These are phyloP conservation scores for Cryptosporidium muris DNA, from an alignment of 169 alveolate genomes.

Conservation along the genomic window DNA sequence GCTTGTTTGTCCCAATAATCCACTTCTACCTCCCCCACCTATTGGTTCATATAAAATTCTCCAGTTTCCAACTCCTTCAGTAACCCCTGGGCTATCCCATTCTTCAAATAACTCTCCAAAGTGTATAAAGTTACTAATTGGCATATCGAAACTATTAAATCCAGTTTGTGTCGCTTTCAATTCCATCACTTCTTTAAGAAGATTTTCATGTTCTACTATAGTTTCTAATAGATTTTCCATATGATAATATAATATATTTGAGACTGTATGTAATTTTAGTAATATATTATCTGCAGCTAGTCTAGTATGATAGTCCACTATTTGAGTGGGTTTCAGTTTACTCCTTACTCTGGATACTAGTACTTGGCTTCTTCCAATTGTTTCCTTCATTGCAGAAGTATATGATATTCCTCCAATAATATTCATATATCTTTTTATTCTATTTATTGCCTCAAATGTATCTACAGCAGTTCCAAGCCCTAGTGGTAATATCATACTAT, in stretches of 20 bases:
- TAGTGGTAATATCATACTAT: slow-evolving; percentile 23
- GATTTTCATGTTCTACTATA: slow-evolving; percentile 58
- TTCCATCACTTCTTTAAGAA: slow-evolving; percentile 44
- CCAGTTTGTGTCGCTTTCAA: slow-evolving; percentile 67
- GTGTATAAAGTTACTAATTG: slow-evolving; percentile 57
- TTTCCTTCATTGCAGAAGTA: slow-evolving; percentile 62
- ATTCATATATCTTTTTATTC: slow-evolving; percentile 62
- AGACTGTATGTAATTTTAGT: slow-evolving; percentile 35
- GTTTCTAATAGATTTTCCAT: slow-evolving; percentile 57
- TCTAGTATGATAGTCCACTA: slow-evolving; percentile 66
- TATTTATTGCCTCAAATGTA: slow-evolving; percentile 68
- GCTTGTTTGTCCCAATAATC: slow-evolving; percentile 69
- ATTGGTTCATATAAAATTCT: slow-evolving; percentile 68
- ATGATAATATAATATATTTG: slow-evolving; percentile 50
- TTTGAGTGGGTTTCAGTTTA: slow-evolving; percentile 61
- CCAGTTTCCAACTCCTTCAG: slow-evolving; percentile 68
- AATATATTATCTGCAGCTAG: slow-evolving; percentile 58
- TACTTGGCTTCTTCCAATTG: slow-evolving; percentile 66
- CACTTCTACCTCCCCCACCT: slow-evolving; percentile 71
- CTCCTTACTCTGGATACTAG: slow-evolving; percentile 59
- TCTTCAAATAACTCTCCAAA: slow-evolving; percentile 59
- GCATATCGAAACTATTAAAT: slow-evolving; percentile 66
- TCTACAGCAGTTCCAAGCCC: slow-evolving; percentile 60
- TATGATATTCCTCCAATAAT: slow-evolving; percentile 59
- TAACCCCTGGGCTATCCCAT: slow-evolving; percentile 70